These are phyloP conservation scores for Aureobasidium sp. DNA, from an alignment of 2,329 filamentous ascomycete genomes.

Conservation along the genomic window DNA sequence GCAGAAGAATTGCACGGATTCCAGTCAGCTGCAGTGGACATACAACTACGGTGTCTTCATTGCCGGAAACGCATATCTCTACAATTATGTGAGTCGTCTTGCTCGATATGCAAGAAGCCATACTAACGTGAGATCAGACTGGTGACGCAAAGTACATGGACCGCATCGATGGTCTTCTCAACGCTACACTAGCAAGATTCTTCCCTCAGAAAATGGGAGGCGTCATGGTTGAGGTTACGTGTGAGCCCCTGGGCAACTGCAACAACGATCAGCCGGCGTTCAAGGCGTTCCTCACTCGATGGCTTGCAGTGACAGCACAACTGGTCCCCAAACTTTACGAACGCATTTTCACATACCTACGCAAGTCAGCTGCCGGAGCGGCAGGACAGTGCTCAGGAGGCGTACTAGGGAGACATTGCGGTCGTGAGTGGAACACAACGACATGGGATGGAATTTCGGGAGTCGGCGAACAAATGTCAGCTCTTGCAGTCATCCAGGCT, in stretches of 20 bases:
- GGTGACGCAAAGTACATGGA: constrained; percentile 10
- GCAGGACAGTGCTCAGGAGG: constrained; percentile 44
- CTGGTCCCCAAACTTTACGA: constrained; percentile 45
- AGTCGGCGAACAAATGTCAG: constrained; percentile 48
- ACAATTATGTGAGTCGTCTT: constrained; percentile 40
- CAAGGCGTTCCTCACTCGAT: constrained; percentile 31
- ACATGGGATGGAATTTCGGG: constrained; percentile 37
- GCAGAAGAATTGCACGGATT: constrained; percentile 40
- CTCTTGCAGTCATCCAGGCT: constrained; percentile 38
- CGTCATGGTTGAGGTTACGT: constrained; percentile 35
- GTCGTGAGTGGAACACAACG: constrained; percentile 30
- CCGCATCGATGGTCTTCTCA: constrained; percentile 25
- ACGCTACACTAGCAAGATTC: constrained; percentile 21
- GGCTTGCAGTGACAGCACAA: constrained; percentile 44
- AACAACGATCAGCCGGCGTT: constrained; percentile 32
- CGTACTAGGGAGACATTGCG: constrained; percentile 32
- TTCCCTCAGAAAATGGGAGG: constrained; percentile 27
- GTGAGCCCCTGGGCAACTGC: constrained; percentile 29
- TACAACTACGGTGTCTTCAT: constrained; percentile 59
- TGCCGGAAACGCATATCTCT: constrained; percentile 55
- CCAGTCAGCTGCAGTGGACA: constrained; percentile 51
- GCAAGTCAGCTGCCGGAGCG: constrained; percentile 42
- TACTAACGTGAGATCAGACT: constrained; percentile 6
- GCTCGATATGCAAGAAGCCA: not conserved
- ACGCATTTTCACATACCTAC: constrained; percentile 40